These are phyloP conservation scores for Orbilia javanica DNA, from an alignment of 2,329 filamentous ascomycete species.

Conservation along the genomic window DNA sequence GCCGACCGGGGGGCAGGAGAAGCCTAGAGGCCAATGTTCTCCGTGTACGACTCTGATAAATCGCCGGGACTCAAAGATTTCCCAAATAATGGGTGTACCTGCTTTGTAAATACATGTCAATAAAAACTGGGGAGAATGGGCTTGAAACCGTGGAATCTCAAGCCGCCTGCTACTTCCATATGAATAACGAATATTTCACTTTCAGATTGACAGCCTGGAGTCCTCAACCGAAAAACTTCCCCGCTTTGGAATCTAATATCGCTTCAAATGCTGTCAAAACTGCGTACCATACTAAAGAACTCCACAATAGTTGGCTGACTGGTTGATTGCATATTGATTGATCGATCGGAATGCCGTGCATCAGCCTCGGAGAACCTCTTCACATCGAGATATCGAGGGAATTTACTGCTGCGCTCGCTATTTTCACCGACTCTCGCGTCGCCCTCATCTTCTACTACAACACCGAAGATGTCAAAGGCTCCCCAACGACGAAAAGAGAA, in stretches of 20 bases:
- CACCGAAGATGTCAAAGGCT: neutral
- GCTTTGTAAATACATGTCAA: neutral
- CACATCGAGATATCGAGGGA: neutral
- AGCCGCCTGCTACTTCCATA: neutral
- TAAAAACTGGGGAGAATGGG: neutral
- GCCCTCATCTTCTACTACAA: neutral
- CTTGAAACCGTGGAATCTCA: neutral
- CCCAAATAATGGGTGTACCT: neutral
- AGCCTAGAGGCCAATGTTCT: neutral
- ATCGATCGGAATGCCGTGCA: neutral
- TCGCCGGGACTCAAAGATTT: neutral
- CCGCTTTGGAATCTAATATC: constrained; percentile 9
- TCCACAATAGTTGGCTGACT: neutral
- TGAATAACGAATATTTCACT: neutral
- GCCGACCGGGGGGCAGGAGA: too few species aligned
- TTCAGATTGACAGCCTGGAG: constrained; percentile 9
- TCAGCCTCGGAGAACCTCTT: neutral
- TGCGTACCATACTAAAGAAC: neutral
- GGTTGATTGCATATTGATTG: neutral
- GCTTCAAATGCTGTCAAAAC: neutral
- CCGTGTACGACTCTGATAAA: constrained; percentile 1
- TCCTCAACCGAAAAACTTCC: neutral
- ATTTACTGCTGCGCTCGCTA: neutral
- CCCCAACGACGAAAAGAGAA: neutral
- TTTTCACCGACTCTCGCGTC: neutral